These are phyloP conservation scores for Gaertneriomyces semiglobifer DNA, from an alignment of 192 early-diverging fungal genomes.

Conservation along the genomic window DNA sequence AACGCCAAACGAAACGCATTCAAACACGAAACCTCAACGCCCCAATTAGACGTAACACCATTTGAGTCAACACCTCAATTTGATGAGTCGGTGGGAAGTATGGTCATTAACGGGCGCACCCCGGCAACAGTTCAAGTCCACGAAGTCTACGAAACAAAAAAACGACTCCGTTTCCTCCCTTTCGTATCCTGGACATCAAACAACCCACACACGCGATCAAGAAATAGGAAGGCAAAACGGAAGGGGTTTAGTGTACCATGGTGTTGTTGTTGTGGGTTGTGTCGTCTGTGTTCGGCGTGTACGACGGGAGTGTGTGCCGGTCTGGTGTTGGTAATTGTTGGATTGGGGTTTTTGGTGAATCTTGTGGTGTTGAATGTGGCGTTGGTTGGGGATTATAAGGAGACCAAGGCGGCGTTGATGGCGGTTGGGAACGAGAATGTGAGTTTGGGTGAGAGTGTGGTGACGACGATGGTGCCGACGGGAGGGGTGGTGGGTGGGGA, in stretches of 20 bases:
- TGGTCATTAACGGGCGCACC: not conserved
- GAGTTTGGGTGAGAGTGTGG: too few species aligned
- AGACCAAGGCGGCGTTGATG: constrained; percentile 1
- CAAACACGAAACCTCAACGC: not conserved
- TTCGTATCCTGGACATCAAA: constrained; percentile 20
- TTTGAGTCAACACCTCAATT: too few species aligned
- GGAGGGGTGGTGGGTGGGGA: too few species aligned
- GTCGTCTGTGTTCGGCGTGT: constrained; percentile 5
- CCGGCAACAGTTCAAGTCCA: constrained; percentile 20
- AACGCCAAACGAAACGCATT: not conserved
- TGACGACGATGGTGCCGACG: too few species aligned
- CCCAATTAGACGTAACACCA: too few species aligned
- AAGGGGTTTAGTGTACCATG: not conserved
- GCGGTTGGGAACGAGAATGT: too few species aligned
- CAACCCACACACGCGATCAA: too few species aligned
- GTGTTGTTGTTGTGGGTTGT: not conserved
- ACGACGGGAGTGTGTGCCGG: constrained; percentile 4
- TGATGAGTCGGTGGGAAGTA: too few species aligned
- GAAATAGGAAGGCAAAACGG: too few species aligned
- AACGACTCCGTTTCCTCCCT: constrained; percentile 13
- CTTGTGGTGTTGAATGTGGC: constrained; percentile 15
- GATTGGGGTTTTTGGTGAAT: constrained; percentile 16
- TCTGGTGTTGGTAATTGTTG: not conserved
- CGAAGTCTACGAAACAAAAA: constrained; percentile 17
- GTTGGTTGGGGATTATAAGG: constrained; percentile 12